phyloP scores from a whole-genome alignment of 805 yeast genomes.

The Candida golubevii region DNA sequence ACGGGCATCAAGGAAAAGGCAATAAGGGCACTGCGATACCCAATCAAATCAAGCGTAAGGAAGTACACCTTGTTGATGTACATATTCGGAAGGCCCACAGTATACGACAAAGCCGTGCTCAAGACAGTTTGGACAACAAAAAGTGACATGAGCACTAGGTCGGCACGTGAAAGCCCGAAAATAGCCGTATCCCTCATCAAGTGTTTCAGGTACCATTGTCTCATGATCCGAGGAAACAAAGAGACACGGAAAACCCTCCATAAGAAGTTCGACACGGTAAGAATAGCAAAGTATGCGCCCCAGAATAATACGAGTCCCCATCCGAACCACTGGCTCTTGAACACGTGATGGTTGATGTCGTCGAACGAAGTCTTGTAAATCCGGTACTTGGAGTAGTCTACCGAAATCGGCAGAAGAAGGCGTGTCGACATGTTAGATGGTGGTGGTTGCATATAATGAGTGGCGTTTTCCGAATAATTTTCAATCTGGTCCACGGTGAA shows the following conservation, averaged over 20 bases:
- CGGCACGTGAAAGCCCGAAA: conserved; percentile 9
- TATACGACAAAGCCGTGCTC: conserved; percentile 16
- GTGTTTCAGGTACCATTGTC: conserved; percentile 11
- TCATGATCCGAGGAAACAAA: conserved; percentile 5
- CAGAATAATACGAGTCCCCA: conserved; percentile 18
- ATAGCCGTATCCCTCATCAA: conserved; percentile 6
- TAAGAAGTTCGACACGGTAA: conserved; percentile 10
- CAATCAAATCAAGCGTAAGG: conserved; percentile 17
- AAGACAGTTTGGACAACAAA: conserved; percentile 12
- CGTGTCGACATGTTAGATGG: conserved; percentile 8
- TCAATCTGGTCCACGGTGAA: conserved; percentile 10
- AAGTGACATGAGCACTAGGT: conserved; percentile 8
- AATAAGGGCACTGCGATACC: conserved; percentile 16
- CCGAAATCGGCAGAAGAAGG: conserved; percentile 12
- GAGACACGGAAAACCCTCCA: conserved; percentile 12
- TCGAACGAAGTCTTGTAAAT: conserved; percentile 12
- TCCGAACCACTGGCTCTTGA: conserved; percentile 19
- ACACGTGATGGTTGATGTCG: conserved; percentile 19
- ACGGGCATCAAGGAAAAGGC: conserved; percentile 19
- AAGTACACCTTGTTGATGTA: conserved; percentile 12
- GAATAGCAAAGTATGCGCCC: conserved; percentile 12
- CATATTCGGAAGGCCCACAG: conserved; percentile 15
- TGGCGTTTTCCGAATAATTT: conserved; percentile 13
- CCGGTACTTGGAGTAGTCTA: conserved; percentile 10
- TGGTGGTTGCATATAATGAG: conserved; percentile 12